phyloP scores from a whole-genome alignment of 2,329 filamentous ascomycete genomes.

The Sordariomycetes sp. region DNA sequence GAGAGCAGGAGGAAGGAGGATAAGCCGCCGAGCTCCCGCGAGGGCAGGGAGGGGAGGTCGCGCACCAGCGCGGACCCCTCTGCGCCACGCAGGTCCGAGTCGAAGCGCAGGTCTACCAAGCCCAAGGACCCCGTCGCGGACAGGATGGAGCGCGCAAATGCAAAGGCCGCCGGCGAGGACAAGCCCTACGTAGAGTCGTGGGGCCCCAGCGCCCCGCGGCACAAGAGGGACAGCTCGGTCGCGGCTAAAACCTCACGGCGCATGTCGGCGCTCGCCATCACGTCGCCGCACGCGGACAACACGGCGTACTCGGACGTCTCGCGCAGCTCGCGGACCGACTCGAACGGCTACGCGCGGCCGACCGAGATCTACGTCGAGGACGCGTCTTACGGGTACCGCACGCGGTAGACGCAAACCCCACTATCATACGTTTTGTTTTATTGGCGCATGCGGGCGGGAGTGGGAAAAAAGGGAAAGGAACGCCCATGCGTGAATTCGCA shows the following conservation, averaged over 20 bases:
- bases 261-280: neutral
- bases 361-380: conserved; percentile 2
- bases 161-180: neutral
- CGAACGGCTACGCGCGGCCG: conserved; percentile 3
- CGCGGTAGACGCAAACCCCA: neutral
- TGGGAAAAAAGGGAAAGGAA: no score
- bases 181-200: conserved; percentile 1
- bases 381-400: neutral
- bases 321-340: conserved; percentile 1
- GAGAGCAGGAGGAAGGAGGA: conserved; percentile 1
- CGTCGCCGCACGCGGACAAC: neutral
- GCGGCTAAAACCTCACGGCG: neutral
- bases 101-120: conserved; percentile 1
- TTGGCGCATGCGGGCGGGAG: neutral
- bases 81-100: neutral
- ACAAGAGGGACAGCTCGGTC: neutral
- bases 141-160: neutral
- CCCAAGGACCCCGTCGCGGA: conserved; percentile 2
- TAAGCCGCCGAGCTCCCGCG: neutral
- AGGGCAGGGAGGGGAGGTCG: neutral
- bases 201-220: conserved; percentile 2
- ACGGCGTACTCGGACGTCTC: conserved; percentile 3
- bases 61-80: neutral
- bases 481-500: neutral
- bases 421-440: neutral